Evolutionary conservation across 1,284 basidiomycete genomes (phyloP).

Genomic region (Tranzscheliella williamsii): DNA sequence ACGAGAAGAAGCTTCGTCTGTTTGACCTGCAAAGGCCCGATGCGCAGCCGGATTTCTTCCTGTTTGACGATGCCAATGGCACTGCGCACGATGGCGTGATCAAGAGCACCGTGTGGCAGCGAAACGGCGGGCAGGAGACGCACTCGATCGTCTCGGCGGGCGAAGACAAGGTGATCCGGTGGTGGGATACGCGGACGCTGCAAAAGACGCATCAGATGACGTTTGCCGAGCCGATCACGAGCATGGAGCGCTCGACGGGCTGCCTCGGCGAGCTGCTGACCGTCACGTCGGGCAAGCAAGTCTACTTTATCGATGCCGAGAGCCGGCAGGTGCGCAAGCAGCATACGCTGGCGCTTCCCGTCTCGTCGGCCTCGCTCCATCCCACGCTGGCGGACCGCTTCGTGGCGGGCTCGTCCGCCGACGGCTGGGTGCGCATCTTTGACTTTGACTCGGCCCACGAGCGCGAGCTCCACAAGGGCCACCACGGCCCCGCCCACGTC

Average conservation of each 20-base stretch:
- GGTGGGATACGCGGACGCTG: slow-evolving; percentile 91
- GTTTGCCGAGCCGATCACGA: slow-evolving; percentile 81
- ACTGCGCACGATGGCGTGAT: slow-evolving; percentile 79
- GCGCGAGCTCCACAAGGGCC: slow-evolving; percentile 89
- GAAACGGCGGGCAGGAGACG: slow-evolving; percentile 64
- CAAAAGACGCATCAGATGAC: slow-evolving; percentile 72
- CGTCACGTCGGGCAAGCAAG: slow-evolving; percentile 86
- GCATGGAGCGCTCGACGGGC: slow-evolving; percentile 79
- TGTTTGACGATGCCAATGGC: slow-evolving; percentile 63
- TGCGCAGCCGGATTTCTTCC: slow-evolving; percentile 79
- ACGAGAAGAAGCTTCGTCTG: slow-evolving; percentile 95
- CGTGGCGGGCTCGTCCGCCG: slow-evolving; percentile 83
- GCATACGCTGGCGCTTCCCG: slow-evolving; percentile 63
- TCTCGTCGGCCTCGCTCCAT: slow-evolving; percentile 89
- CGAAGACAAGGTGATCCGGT: slow-evolving; percentile 85
- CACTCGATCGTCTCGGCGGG: slow-evolving; percentile 79
- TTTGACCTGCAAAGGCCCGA: slow-evolving; percentile 77
- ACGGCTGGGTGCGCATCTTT: slow-evolving; percentile 96
- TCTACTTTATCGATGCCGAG: slow-evolving; percentile 70
- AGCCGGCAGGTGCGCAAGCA: slow-evolving; percentile 36
- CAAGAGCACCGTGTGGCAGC: slow-evolving; percentile 88
- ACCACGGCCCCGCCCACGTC: slow-evolving; percentile 94
- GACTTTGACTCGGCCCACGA: slow-evolving; percentile 82
- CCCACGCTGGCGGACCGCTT: slow-evolving; percentile 85
- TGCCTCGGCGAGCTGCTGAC: slow-evolving; percentile 81